These are phyloP conservation scores for Saksenaea oblongispora DNA, from an alignment of 371 early-diverging fungal genomes.

Conservation along the genomic window DNA sequence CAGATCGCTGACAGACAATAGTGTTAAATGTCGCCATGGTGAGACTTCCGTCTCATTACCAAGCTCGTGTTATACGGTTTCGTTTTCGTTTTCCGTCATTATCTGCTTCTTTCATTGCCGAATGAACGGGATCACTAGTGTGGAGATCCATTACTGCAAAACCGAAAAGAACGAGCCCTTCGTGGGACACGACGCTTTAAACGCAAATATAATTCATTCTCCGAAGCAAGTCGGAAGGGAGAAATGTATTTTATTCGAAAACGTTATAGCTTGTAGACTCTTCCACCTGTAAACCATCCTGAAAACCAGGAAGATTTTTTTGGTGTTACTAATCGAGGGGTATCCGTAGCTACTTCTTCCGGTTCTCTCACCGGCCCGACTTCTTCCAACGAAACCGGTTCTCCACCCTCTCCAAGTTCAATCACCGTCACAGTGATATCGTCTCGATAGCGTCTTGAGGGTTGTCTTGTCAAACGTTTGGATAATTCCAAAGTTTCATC, in stretches of 20 bases:
- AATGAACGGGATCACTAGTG: not conserved
- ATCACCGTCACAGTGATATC: slow-evolving; percentile 93
- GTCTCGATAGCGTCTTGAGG: slow-evolving; percentile 82
- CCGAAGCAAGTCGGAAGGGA: too few species aligned
- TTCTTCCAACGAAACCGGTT: slow-evolving; percentile 9
- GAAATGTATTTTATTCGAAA: not conserved
- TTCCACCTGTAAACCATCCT: slow-evolving; percentile 24
- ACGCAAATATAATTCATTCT: too few species aligned
- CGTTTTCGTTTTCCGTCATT: slow-evolving; percentile 3
- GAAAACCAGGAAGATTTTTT: slow-evolving; percentile 29
- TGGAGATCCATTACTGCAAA: not conserved
- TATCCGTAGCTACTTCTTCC: slow-evolving; percentile 24
- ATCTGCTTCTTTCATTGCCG: not conserved
- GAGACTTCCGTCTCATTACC: slow-evolving; percentile 11
- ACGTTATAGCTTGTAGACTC: not conserved
- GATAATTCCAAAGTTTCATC: slow-evolving; percentile 41
- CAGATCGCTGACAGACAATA: slow-evolving; percentile 26
- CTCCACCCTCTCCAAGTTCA: slow-evolving; percentile 51
- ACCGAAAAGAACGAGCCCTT: too few species aligned
- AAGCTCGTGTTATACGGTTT: slow-evolving; percentile 22
- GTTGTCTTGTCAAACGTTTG: slow-evolving; percentile 42
- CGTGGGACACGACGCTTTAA: not conserved
- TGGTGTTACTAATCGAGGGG: slow-evolving; percentile 27
- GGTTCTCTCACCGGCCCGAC: slow-evolving; percentile 32
- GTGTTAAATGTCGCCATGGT: not conserved